These are phyloP conservation scores for Zopfia rhizophila DNA, from an alignment of 2,329 filamentous ascomycete genomes.

Conservation along the genomic window DNA sequence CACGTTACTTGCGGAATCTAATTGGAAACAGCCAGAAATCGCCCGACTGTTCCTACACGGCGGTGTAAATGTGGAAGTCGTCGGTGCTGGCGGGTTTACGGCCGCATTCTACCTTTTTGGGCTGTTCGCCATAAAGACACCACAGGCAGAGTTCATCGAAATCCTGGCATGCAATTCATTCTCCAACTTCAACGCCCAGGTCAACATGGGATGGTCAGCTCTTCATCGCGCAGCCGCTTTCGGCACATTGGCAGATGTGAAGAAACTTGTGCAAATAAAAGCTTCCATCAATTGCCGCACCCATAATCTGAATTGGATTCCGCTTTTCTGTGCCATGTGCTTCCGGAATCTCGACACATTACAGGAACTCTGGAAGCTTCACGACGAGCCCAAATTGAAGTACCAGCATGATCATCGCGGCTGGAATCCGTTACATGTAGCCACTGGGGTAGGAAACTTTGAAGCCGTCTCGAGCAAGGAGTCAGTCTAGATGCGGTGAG, in stretches of 20 bases:
- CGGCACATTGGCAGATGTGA: constrained; percentile 12
- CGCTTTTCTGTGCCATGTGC: constrained; percentile 15
- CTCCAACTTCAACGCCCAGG: constrained; percentile 15
- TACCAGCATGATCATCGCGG: constrained; percentile 17
- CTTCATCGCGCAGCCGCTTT: constrained; percentile 18
- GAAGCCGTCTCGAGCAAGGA: constrained; percentile 15
- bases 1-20: constrained; percentile 3
- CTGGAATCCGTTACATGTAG: constrained; percentile 22
- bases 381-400: neutral
- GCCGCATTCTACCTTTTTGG: constrained; percentile 10
- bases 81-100: constrained; percentile 6
- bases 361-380: constrained; percentile 1
- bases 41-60: constrained; percentile 5
- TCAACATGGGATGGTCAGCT: constrained; percentile 12
- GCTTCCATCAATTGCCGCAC: neutral
- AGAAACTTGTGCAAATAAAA: constrained; percentile 1
- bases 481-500: constrained; percentile 11
- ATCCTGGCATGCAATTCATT: constrained; percentile 17
- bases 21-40: constrained; percentile 9
- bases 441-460: constrained; percentile 13
- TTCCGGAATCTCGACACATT: constrained; percentile 10
- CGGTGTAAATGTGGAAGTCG: constrained; percentile 9
- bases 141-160: constrained; percentile 16
- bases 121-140: neutral
- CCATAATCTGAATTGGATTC: constrained; percentile 13